Conservation (phyloP, 169 alveolate species). For the Cryptosporidium ryanae region DNA sequence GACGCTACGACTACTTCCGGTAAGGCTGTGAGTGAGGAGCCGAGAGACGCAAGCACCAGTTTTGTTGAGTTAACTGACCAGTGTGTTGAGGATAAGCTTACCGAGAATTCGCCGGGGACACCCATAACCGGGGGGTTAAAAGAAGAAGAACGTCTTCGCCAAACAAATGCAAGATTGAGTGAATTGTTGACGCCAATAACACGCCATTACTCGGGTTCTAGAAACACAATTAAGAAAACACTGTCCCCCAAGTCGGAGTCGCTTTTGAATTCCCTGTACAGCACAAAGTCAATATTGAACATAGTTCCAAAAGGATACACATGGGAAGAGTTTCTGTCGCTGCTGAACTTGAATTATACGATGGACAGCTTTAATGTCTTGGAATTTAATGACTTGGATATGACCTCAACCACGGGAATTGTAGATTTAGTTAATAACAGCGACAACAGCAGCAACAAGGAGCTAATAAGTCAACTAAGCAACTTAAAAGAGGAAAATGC, state of each 20-base stretch:
- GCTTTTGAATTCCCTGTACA: slow-evolving; percentile 28
- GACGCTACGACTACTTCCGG: not conserved
- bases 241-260: slow-evolving; percentile 38
- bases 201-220: not conserved
- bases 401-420: too few relatives aligned
- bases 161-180: slow-evolving; percentile 3
- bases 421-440: too few relatives aligned
- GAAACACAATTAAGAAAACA: not conserved
- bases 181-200: slow-evolving; percentile 21
- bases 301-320: slow-evolving; percentile 67
- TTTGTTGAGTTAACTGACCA: too few relatives aligned
- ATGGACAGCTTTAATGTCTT: slow-evolving; percentile 46
- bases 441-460: not conserved
- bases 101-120: too few relatives aligned
- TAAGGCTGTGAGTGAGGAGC: too few relatives aligned
- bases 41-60: too few relatives aligned
- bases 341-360: slow-evolving; percentile 35
- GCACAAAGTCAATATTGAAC: slow-evolving; percentile 39
- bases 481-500: not conserved
- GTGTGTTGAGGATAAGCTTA: too few relatives aligned
- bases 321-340: slow-evolving; percentile 65
- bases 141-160: too few relatives aligned
- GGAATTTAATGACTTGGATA: slow-evolving; percentile 37
- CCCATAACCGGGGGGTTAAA: too few relatives aligned
- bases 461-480: not conserved